Conservation (phyloP, 805 yeast species). For the Saturnispora kantuleensis region DNA sequence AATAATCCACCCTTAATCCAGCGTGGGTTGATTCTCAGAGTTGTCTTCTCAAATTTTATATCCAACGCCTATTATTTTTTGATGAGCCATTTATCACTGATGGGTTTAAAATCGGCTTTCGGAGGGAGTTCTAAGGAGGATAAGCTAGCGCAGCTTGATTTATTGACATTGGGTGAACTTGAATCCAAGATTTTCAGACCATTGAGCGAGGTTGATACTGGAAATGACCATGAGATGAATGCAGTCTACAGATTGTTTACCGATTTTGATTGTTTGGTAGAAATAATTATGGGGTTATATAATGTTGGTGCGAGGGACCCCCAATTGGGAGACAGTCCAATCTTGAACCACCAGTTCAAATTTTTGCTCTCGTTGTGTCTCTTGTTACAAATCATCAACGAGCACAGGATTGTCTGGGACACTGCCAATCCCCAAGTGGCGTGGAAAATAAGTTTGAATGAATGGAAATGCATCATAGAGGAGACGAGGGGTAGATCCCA, state of each 20-base stretch:
- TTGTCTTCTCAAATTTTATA: background rate
- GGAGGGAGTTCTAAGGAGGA: background rate
- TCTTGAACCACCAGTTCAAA: conserved; percentile 14
- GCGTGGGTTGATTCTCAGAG: background rate
- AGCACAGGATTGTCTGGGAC: conserved; percentile 1
- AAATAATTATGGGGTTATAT: conserved; percentile 11
- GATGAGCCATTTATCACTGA: background rate
- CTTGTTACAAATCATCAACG: conserved; percentile 13
- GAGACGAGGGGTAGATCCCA: conserved; percentile 1
- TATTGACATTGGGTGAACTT: background rate
- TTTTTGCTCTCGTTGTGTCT: conserved; percentile 12
- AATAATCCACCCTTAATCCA: no score
- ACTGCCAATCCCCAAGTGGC: background rate
- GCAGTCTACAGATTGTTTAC: background rate
- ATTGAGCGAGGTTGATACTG: background rate
- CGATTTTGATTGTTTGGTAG: background rate
- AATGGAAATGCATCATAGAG: conserved; percentile 4
- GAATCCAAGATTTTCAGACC: background rate
- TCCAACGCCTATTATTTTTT: background rate
- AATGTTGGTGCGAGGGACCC: conserved; percentile 6
- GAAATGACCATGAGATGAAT: background rate
- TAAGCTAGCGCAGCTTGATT: background rate
- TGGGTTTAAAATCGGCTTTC: background rate
- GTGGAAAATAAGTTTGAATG: background rate
- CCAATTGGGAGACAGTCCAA: conserved; percentile 11